Percentiles rank a stretch among this genome's conserved stretches.
Conservation (phyloP, 2,329 filamentous ascomycete species). For the Xylaria multiplex region DNA sequence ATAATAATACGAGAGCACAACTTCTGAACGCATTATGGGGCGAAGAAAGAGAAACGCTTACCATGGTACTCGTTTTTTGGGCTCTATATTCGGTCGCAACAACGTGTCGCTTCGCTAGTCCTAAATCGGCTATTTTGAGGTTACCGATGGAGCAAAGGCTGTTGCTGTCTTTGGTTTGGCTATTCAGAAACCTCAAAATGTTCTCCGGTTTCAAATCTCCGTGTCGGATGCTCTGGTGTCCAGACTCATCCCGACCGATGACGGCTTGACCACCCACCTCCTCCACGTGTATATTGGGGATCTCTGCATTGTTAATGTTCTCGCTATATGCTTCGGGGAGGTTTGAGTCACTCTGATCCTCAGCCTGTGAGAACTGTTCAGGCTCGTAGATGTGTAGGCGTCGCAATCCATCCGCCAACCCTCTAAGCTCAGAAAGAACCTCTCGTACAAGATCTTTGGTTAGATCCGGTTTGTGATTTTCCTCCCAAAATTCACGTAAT, state of each 20-base stretch:
- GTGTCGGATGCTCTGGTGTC: conserved; percentile 6
- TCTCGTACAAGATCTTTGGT: conserved; percentile 4
- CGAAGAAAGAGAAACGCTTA: neutral
- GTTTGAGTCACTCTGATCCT: neutral
- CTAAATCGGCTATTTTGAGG: conserved; percentile 8
- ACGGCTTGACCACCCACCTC: neutral
- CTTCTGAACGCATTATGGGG: too few species aligned
- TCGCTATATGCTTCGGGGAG: neutral
- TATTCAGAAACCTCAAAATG: conserved; percentile 6
- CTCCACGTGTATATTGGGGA: neutral
- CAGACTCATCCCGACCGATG: neutral
- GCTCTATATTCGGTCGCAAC: neutral
- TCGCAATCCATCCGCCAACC: conserved; percentile 14
- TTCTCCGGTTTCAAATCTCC: conserved; percentile 15
- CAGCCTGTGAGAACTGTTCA: neutral
- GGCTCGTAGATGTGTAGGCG: conserved; percentile 21
- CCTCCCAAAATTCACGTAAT: conserved; percentile 36
- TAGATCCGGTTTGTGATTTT: neutral
- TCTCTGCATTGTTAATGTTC: neutral
- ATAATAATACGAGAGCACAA: too few species aligned
- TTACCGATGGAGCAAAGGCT: neutral
- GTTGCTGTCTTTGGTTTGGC: neutral
- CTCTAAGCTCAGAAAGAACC: conserved; percentile 20
- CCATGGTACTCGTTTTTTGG: neutral
- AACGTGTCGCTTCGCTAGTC: neutral